These are phyloP conservation scores for Sicyos baderoa DNA, from an alignment of 306 rosid genomes.

Conservation along the genomic window DNA sequence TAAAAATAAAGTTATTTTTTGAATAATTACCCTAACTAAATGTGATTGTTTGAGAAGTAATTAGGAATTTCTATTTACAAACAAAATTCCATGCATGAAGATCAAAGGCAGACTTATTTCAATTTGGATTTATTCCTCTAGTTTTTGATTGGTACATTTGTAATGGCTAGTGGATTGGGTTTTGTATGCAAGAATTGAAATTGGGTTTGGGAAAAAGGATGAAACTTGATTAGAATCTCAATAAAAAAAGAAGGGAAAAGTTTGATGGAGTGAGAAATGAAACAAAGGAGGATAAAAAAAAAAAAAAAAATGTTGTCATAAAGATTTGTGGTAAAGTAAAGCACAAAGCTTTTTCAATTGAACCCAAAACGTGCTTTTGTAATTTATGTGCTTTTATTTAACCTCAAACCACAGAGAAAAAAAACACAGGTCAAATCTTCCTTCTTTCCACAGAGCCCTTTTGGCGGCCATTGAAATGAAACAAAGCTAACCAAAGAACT, in stretches of 20 bases:
- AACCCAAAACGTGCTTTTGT: slow-evolving; percentile 20
- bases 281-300: neutral
- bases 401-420: slow-evolving; percentile 21
- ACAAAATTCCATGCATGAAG: neutral
- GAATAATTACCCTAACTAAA: too few relatives aligned
- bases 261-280: neutral
- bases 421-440: slow-evolving; percentile 38
- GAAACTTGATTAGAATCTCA: neutral
- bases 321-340: slow-evolving; percentile 14
- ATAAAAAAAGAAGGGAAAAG: neutral
- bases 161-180: neutral
- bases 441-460: slow-evolving; percentile 4
- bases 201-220: slow-evolving; percentile 11
- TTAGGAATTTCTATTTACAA: too few relatives aligned
- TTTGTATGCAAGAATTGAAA: neutral
- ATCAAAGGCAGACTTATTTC: neutral
- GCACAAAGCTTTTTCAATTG: slow-evolving; percentile 22
- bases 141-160: neutral
- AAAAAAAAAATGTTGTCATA: neutral
- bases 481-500: slow-evolving; percentile 18
- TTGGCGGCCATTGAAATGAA: slow-evolving; percentile 46
- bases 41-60: too few relatives aligned
- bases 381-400: slow-evolving; percentile 23
- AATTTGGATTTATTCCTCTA: neutral
- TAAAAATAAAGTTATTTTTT: too few relatives aligned